Base-by-base conservation (phyloP, 192 early-diverging fungal species). In the Backusella mclennaniae region DNA sequence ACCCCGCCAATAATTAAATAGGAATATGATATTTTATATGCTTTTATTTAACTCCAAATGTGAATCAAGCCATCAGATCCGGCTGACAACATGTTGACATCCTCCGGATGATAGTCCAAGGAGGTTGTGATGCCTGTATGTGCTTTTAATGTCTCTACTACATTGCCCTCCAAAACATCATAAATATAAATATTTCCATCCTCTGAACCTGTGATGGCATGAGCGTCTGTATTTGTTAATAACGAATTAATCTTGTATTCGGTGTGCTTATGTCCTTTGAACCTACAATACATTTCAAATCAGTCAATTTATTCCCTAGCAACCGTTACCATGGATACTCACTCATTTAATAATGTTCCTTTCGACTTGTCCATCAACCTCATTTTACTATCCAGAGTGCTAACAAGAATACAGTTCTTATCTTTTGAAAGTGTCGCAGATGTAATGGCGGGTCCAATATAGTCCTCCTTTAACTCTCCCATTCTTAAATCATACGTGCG, bases 151-250 rank as follows among this genome's bases (percentile, higher is more conserved):
- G 67, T 69, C 4, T 29, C 38, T 1, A 76, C 36, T 23, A 52
- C 15, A 14, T 14, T 73, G 14, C 79, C 74, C 66, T 91, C 92
- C 14, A 94, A 82, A 23, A 95, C 79, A 83, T 96, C 92, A 96
- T 96, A 99, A 42, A 96, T 85, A 79, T 91, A 91, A 6, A 98
- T 92, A 41, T 81, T 84, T 11, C 95, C 95, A 78, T 98, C 95
- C 77, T 99, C 96, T 53, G 93, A 94, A 1, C 97, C 97, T 72
- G 92, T 93, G 15, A 96, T 85, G 0, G 96, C 92, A 77, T 90
- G 74, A 4, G 90, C 86, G 73, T 94, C 94, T 46, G 87, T 89
- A 69, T 89, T 89, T 14, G 88, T 86, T 7, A 98, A 80, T 44
- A 89, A 86, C 35, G 93, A 92, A 19, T 85, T 88, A 35, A 97